Conservation (phyloP, 2,329 filamentous ascomycete genomes). For the Diaporthe nobilis region DNA sequence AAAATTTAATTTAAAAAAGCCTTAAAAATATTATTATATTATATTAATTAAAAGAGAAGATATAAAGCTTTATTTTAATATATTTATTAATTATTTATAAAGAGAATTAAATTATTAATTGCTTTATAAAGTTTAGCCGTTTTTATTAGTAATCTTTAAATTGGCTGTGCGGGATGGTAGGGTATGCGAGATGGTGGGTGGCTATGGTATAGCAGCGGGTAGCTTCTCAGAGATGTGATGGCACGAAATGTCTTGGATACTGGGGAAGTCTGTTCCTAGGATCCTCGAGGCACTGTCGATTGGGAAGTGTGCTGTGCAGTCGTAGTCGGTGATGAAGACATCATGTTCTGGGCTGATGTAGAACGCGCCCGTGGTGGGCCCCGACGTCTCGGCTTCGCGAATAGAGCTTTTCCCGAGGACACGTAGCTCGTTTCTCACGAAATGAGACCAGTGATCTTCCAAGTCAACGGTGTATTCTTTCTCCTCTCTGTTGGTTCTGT, state of each 20-base stretch:
- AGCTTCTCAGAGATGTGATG: background rate
- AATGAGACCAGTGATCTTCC: background rate
- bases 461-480: background rate
- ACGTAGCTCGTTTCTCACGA: background rate
- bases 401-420: background rate
- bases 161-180: too few relatives aligned
- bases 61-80: too few relatives aligned
- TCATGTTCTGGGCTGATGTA: conserved; percentile 29
- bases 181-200: too few relatives aligned
- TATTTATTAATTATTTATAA: too few relatives aligned
- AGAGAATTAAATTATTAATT: too few relatives aligned
- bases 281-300: background rate
- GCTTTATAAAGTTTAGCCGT: too few relatives aligned
- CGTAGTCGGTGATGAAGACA: background rate
- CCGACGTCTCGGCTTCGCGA: background rate
- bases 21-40: too few relatives aligned
- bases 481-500: background rate
- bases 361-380: background rate
- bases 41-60: too few relatives aligned
- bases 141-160: too few relatives aligned
- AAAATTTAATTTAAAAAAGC: too few relatives aligned
- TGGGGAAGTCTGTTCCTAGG: background rate
- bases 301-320: background rate
- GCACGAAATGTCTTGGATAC: background rate
- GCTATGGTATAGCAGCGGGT: too few relatives aligned